Base-by-base conservation (phyloP, 495 filamentous ascomycete species). In the Hypomontagnella submonticulosa region DNA sequence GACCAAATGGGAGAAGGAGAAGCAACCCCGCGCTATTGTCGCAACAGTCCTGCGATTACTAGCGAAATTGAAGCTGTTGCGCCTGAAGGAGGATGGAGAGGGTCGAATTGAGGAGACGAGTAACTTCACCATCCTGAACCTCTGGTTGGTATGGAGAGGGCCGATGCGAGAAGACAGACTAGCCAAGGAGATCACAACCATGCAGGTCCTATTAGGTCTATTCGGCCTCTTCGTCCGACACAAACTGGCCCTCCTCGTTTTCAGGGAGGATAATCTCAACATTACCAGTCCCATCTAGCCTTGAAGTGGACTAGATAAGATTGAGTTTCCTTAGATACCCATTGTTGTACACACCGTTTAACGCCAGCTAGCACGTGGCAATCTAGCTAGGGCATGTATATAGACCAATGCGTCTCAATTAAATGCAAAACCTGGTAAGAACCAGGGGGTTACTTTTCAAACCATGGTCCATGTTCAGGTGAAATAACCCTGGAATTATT, bases 81-180 rank as follows among this genome's bases (percentile, higher is more conserved):
- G 83, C 11, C 75, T 97, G 11, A 83, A 83, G 67, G 64, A 79
- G 36, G 85, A 95, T 62, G 79, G 84, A 20, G 76, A 88, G 32
- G 92, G 90, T 0, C 73, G 82, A 63, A 91, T 97, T 66, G 78
- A 85, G 4, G 90, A 96, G 73, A 94, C 86, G 10, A 90, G 84
- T n/a, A 99, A 99, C 67, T 81, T 99, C 51, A 99, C 95, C 0
- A 84, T 98, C 13, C 74, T 99, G 57, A 99, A 99, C 71, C 83
- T 99, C 41, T 99, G 94, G 95, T 77, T 99, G 47, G 91, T 98
- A 20, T 97, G 92, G 92, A 88, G 92, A 77, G 95, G 95, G 0
- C 95, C 96, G 0, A 87, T 93, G 87, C 85, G 88, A 52, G 95
- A 99, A 73, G 90, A 97, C 75, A 81, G 85, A 36, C 81, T 98